phyloP scores from a whole-genome alignment of 352 stramenopile species.

The Globisporangium mamillatum region DNA sequence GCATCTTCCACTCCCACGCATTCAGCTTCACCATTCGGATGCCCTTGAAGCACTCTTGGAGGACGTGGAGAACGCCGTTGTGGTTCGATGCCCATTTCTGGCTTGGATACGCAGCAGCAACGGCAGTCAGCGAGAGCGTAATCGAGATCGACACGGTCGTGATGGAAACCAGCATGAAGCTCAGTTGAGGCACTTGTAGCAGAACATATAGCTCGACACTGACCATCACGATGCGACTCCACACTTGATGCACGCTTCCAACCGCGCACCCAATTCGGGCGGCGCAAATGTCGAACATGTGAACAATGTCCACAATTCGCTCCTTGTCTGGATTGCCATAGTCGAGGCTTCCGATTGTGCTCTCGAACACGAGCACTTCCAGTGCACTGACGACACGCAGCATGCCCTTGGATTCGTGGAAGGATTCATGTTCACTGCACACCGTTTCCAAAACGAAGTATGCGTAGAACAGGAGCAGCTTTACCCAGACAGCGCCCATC shows the following conservation, averaged over 20 bases:
- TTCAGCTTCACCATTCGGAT: conserved; percentile 87
- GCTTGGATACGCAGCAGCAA: too few relatives aligned
- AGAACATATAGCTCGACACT: conserved; percentile 34
- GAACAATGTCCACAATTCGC: conserved; percentile 30
- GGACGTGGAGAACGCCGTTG: conserved; percentile 16
- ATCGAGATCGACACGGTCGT: conserved; percentile 13
- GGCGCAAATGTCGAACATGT: conserved; percentile 29
- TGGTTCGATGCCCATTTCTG: too few relatives aligned
- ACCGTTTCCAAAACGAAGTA: too few relatives aligned
- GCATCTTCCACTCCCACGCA: conserved; percentile 76
- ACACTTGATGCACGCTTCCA: conserved; percentile 29
- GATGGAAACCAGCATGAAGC: too few relatives aligned
- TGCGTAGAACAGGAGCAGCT: conserved; percentile 26
- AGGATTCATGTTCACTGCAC: too few relatives aligned
- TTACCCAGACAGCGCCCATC: conserved; percentile 20
- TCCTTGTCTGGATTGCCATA: conserved; percentile 24
- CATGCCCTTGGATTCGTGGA: conserved; percentile 1
- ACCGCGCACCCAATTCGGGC: conserved; percentile 19
- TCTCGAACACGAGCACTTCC: conserved; percentile 35
- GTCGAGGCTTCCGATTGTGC: conserved; percentile 29
- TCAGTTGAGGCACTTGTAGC: conserved; percentile 28
- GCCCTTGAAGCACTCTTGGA: conserved; percentile 46
- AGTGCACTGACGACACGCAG: conserved; percentile 29
- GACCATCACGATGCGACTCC: conserved; percentile 30
- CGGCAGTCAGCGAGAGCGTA: conserved; percentile 22